A percentile compares a stretch with the other conserved stretches of the same genome.
Evolutionary conservation across 2,329 filamentous ascomycete species (phyloP).

Genomic region (Cryphonectria radicalis): DNA sequence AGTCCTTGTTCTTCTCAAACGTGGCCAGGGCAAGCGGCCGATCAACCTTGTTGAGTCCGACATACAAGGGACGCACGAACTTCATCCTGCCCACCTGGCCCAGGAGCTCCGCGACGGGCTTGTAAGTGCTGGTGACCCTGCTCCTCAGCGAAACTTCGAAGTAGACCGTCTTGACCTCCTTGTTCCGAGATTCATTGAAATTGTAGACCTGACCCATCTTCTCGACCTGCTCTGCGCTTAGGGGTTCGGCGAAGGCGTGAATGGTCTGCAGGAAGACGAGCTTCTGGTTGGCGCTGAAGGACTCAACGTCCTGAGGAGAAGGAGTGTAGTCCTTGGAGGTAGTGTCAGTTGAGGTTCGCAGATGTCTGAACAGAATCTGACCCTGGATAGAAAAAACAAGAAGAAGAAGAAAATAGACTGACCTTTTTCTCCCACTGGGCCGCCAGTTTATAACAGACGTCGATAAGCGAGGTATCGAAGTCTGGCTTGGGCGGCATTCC

Average conservation of each 20-base stretch:
- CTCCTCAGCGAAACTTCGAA: conserved; percentile 79
- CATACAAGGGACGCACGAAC: conserved; percentile 87
- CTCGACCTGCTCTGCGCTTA: conserved; percentile 69
- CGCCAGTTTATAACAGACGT: conserved; percentile 81
- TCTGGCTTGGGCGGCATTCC: conserved; percentile 88
- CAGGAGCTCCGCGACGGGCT: conserved; percentile 74
- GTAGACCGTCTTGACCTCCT: conserved; percentile 83
- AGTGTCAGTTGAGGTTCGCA: not conserved
- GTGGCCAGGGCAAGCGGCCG: conserved; percentile 75
- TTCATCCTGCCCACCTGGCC: conserved; percentile 93
- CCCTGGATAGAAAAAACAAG: no score
- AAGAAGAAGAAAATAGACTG: conserved; percentile 32
- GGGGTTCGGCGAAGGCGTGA: conserved; percentile 66
- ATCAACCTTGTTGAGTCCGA: conserved; percentile 75
- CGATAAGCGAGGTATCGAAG: conserved; percentile 87
- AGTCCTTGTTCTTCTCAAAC: conserved; percentile 85
- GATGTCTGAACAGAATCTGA: no score
- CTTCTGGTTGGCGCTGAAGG: conserved; percentile 83
- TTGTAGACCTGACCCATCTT: conserved; percentile 77
- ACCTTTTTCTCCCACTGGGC: conserved; percentile 75
- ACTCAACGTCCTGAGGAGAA: conserved; percentile 67
- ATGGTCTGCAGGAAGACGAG: conserved; percentile 85
- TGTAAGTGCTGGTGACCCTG: conserved; percentile 69
- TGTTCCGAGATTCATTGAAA: conserved; percentile 76
- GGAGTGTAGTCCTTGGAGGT: conserved; percentile 64